Base-by-base conservation (phyloP, 495 filamentous ascomycete genomes). In the Hypoxylon subgilvum region DNA sequence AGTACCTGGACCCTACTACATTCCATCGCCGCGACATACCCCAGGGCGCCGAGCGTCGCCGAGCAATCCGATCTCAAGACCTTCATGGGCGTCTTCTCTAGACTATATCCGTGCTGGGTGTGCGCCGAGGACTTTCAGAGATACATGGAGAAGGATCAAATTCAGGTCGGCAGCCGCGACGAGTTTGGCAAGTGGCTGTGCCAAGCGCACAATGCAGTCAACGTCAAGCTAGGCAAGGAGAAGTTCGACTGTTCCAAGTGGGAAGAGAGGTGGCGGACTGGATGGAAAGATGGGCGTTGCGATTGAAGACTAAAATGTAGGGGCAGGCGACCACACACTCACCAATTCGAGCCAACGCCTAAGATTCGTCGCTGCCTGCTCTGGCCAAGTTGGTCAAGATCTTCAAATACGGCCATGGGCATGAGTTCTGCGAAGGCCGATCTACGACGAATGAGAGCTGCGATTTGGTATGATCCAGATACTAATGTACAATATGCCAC, bases 131-230 rank as follows among this genome's bases (percentile, higher is more conserved):
- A 97, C 66, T 97, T 98, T 71, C 88, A 84, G 72, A 64, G 52
- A 0, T 97, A 92, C 83, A 89, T 97, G 77, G 79, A 76, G 55
- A 82, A 82, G 65, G 88, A 92, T 42, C 81, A 86, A 69, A 85
- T 91, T 48, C 73, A 81, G 66, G 76, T 93, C 23, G 80, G 79
- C 7, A 84, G 83, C 48, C 73, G 88, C 35, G 80, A 82, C 27
- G 89, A 89, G 66, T 91, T 98, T 66, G 94, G 92, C 34, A 80
- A 78, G 62, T 98, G 95, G 95, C 86, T 97, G 80, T 98, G 94
- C 67, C 88, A 93, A 72, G 94, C 94, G 65, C 94, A 98, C 80
- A 98, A 98, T 78, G 92, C 90, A 63, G 94, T 98, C 17, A 98
- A 98, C 81, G 77, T 82, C 42, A 97, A 96, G 76, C 69, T 97